Conservation (phyloP, 2,329 filamentous ascomycete species). For the Didymella segeticola region DNA sequence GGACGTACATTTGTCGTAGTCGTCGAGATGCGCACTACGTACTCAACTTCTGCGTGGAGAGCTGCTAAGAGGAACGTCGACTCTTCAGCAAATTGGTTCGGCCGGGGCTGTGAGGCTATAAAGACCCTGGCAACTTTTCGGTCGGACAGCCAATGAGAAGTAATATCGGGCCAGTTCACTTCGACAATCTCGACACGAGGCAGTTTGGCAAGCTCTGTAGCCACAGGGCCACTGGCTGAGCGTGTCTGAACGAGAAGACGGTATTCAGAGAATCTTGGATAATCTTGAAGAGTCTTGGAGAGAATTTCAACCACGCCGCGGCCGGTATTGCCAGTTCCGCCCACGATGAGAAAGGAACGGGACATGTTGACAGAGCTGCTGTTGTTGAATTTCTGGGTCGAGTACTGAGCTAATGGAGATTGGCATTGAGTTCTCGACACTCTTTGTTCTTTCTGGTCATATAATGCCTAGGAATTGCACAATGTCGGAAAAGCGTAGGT, state of each 20-base stretch:
- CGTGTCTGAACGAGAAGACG: constrained; percentile 27
- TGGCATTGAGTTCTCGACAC: no score
- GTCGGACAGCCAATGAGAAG: constrained; percentile 19
- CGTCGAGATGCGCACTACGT: constrained; percentile 27
- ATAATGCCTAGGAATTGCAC: no score
- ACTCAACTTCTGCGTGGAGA: constrained; percentile 22
- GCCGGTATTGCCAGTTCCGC: constrained; percentile 29
- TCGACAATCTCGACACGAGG: constrained; percentile 23
- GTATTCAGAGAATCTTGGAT: constrained; percentile 10
- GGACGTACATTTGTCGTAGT: constrained; percentile 20
- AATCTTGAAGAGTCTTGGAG: constrained; percentile 15
- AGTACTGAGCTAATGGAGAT: no score
- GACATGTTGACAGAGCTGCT: constrained; percentile 1
- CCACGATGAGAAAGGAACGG: constrained; percentile 18
- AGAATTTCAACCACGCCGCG: constrained; percentile 18
- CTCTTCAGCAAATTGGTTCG: constrained; percentile 29
- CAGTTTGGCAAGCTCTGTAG: constrained; percentile 19
- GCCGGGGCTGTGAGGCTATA: constrained; percentile 28
- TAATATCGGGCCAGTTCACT: constrained; percentile 22
- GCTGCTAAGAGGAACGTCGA: constrained; percentile 21
- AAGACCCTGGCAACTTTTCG: constrained; percentile 19
- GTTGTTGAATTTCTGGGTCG: no score
- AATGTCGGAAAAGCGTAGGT: no score
- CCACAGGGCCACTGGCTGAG: constrained; percentile 5
- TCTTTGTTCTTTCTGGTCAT: no score